These are phyloP conservation scores for Boletus pseudo-olivaceus DNA, from an alignment of 768 basidiomycete species.

Conservation along the genomic window DNA sequence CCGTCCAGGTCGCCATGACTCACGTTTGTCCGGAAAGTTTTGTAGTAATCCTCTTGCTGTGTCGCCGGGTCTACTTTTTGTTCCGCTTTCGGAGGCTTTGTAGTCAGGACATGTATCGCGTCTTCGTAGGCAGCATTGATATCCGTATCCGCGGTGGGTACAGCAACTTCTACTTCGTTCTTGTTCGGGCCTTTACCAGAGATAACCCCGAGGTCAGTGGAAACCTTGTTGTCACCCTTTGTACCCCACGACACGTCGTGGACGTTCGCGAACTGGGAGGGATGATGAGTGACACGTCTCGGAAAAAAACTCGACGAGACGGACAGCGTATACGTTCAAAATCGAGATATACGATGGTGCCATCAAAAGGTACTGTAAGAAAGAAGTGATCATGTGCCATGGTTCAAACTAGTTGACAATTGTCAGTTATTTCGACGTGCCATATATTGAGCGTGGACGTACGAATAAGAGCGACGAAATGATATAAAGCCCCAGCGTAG, in stretches of 20 bases:
- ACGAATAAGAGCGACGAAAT: slow-evolving; percentile 82
- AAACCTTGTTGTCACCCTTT: slow-evolving; percentile 87
- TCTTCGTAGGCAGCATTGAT: slow-evolving; percentile 89
- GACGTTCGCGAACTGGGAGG: slow-evolving; percentile 70
- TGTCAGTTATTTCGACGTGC: background rate
- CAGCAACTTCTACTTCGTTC: slow-evolving; percentile 81
- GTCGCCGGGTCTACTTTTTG: slow-evolving; percentile 57
- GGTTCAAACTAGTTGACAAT: slow-evolving; percentile 72
- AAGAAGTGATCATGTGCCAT: slow-evolving; percentile 98
- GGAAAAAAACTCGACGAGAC: background rate
- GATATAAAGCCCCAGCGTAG: slow-evolving; percentile 89
- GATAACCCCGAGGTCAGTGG: slow-evolving; percentile 83
- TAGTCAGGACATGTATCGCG: slow-evolving; percentile 75
- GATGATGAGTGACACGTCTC: background rate
- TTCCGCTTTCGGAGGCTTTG: slow-evolving; percentile 74
- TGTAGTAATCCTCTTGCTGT: slow-evolving; percentile 82
- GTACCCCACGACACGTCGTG: slow-evolving; percentile 96
- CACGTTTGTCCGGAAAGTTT: slow-evolving; percentile 83
- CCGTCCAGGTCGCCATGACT: slow-evolving; percentile 14
- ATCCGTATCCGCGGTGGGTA: slow-evolving; percentile 86
- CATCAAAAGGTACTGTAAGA: slow-evolving; percentile 88
- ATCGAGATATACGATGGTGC: slow-evolving; percentile 94
- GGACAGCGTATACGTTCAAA: slow-evolving; percentile 83
- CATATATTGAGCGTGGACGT: slow-evolving; percentile 32
- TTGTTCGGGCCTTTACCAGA: slow-evolving; percentile 53